Percentiles rank a stretch among this genome's conserved stretches.
Evolutionary conservation across 164 flowering plant genomes (phyloP).

Genomic region (Liriodendron chinense): DNA sequence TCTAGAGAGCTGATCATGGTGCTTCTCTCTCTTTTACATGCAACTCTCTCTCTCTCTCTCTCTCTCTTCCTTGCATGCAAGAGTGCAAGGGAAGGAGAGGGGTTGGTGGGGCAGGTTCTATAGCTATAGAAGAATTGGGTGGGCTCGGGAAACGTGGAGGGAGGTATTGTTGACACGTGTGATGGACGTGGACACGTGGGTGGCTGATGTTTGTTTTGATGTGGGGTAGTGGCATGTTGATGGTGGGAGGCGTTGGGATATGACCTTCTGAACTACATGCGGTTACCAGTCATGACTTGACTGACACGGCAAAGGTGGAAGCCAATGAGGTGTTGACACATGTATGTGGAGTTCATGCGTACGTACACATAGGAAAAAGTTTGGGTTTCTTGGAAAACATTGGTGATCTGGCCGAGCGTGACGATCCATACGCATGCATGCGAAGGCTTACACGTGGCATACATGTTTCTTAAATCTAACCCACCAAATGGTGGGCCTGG

Average conservation of each 20-base stretch:
- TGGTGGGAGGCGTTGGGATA: slow-evolving; percentile 6
- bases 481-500: background rate
- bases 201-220: slow-evolving; percentile 1
- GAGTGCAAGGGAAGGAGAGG: background rate
- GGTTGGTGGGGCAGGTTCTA: background rate
- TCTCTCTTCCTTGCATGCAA: background rate
- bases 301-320: background rate
- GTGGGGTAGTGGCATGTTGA: background rate
- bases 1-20: slow-evolving; percentile 45
- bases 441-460: background rate
- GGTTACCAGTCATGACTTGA: slow-evolving; percentile 1
- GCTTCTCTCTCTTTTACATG: background rate
- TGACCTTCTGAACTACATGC: background rate
- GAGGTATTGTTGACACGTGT: background rate
- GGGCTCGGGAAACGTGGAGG: background rate
- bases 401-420: background rate
- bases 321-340: slow-evolving; percentile 3
- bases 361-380: background rate
- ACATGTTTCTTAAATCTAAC: background rate
- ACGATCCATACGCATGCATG: background rate
- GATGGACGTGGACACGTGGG: background rate
- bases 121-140: background rate
- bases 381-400: background rate
- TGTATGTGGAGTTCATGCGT: background rate
- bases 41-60: background rate